Evolutionary conservation across 805 yeast species (phyloP).

Genomic region (Clavispora phyllophila): DNA sequence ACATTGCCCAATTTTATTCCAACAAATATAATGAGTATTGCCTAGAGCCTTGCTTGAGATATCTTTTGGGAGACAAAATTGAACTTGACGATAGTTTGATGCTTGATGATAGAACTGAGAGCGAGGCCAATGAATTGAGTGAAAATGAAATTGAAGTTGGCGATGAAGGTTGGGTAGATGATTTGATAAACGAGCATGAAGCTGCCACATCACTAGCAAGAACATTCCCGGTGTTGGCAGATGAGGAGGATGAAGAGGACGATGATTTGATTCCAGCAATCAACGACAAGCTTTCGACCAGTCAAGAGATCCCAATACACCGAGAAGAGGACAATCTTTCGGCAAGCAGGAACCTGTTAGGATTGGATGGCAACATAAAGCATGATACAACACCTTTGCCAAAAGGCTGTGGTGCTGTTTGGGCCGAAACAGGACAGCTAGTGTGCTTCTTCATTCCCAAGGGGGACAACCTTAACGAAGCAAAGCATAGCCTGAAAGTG

Average conservation of each 20-base stretch:
- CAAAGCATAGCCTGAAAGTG: conserved; percentile 42
- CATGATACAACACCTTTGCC: conserved; percentile 84
- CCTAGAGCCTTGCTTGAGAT: conserved; percentile 73
- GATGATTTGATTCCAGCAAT: conserved; percentile 36
- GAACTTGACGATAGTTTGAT: conserved; percentile 34
- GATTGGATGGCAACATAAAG: conserved; percentile 3
- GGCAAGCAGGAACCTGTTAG: neutral
- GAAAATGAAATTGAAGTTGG: conserved; percentile 33
- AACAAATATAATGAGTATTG: conserved; percentile 56
- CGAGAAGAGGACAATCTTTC: neutral
- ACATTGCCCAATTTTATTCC: conserved; percentile 54
- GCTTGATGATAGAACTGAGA: conserved; percentile 12
- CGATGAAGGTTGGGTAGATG: conserved; percentile 40
- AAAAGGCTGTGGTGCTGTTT: conserved; percentile 86
- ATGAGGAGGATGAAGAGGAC: conserved; percentile 25
- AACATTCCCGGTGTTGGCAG: conserved; percentile 17
- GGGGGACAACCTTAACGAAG: conserved; percentile 24
- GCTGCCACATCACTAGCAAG: conserved; percentile 14
- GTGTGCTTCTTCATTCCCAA: conserved; percentile 77
- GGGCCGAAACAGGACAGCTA: conserved; percentile 75
- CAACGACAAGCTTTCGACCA: conserved; percentile 20
- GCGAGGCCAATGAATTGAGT: conserved; percentile 17
- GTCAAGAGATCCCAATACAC: conserved; percentile 1
- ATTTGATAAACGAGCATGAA: conserved; percentile 34
- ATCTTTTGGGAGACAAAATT: conserved; percentile 73